These are phyloP conservation scores for Fusarium sp. DNA, from an alignment of 2,329 filamentous ascomycete species.

Conservation along the genomic window DNA sequence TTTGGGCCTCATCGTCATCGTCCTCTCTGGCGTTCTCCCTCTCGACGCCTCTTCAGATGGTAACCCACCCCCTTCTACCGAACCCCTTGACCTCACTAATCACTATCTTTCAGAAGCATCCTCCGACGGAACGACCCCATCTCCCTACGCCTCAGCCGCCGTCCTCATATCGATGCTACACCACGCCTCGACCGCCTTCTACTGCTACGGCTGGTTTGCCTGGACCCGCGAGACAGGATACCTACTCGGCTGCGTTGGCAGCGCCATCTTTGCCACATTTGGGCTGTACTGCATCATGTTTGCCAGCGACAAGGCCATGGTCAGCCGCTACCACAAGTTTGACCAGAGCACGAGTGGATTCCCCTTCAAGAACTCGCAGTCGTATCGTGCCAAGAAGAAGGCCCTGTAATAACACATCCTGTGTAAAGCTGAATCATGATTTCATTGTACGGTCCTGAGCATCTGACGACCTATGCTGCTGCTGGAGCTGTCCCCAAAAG, in stretches of 20 bases:
- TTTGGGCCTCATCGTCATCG: slow-evolving; percentile 72
- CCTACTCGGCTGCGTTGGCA: slow-evolving; percentile 69
- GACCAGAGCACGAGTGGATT: slow-evolving; percentile 56
- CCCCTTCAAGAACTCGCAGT: slow-evolving; percentile 53
- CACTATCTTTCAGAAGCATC: slow-evolving; percentile 13
- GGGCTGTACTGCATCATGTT: slow-evolving; percentile 57
- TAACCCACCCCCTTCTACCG: slow-evolving; percentile 36
- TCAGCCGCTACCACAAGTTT: slow-evolving; percentile 51
- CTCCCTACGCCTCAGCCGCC: slow-evolving; percentile 74
- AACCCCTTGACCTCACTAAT: background rate
- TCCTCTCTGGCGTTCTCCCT: slow-evolving; percentile 78
- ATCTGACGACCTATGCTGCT: slow-evolving; percentile 11
- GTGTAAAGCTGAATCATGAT: slow-evolving; percentile 23
- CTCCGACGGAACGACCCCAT: slow-evolving; percentile 56
- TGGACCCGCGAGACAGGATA: slow-evolving; percentile 68
- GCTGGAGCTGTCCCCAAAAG: slow-evolving; percentile 16
- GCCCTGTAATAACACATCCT: slow-evolving; percentile 36
- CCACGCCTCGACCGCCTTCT: slow-evolving; percentile 72
- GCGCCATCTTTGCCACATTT: slow-evolving; percentile 67
- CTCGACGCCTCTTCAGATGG: slow-evolving; percentile 63
- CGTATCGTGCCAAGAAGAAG: slow-evolving; percentile 55
- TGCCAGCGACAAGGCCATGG: slow-evolving; percentile 52
- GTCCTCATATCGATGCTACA: slow-evolving; percentile 75
- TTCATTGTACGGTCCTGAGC: slow-evolving; percentile 15
- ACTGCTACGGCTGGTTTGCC: slow-evolving; percentile 77